These are phyloP conservation scores for Colletotrichum spaethianum DNA, from an alignment of 2,329 filamentous ascomycete genomes.

Conservation along the genomic window DNA sequence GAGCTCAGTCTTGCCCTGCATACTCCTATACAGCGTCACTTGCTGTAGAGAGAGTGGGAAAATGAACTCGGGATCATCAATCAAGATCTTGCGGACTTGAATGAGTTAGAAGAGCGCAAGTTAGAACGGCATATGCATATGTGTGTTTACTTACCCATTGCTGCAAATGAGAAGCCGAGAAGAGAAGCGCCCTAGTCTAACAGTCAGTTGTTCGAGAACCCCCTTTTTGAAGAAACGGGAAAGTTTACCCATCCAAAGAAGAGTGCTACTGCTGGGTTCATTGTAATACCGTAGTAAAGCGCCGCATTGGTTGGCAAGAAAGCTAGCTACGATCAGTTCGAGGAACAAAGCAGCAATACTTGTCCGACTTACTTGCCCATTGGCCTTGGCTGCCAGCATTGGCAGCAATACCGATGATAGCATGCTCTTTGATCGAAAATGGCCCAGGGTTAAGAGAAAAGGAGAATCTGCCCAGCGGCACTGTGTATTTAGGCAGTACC, in stretches of 20 bases:
- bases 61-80: conserved; percentile 69
- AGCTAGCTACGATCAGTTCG: conserved; percentile 4
- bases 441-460: conserved; percentile 71
- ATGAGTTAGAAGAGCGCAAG: neutral
- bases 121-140: neutral
- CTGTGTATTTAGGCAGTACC: conserved; percentile 60
- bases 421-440: conserved; percentile 71
- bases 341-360: accelerated
- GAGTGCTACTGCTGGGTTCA: conserved; percentile 67
- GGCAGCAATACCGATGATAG: conserved; percentile 68
- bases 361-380: conserved; percentile 26
- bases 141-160: conserved; percentile 57
- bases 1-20: conserved; percentile 36
- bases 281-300: conserved; percentile 67
- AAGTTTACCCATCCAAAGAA: conserved; percentile 74
- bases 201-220: neutral
- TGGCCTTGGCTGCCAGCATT: conserved; percentile 45
- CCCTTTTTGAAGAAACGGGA: conserved; percentile 59
- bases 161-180: conserved; percentile 60
- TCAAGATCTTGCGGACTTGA: conserved; percentile 61
- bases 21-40: conserved; percentile 36
- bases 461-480: conserved; percentile 63
- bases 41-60: conserved; percentile 34
- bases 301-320: conserved; percentile 59
- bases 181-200: conserved; percentile 19